Conservation (phyloP, 257 asterid species). For the Verbena officinalis region DNA sequence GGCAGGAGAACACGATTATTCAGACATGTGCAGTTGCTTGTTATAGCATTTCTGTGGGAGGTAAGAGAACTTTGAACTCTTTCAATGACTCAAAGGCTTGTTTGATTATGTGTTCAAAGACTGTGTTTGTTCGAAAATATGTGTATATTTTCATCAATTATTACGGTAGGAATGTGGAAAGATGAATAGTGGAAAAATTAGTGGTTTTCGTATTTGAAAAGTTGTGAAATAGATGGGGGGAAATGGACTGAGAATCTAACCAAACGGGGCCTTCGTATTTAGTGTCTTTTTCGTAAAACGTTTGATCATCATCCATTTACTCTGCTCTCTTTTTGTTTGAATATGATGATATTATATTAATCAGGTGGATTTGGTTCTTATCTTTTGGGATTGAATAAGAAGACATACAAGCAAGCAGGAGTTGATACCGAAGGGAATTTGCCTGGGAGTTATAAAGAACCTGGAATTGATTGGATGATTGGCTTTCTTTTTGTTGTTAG, state of each 20-base stretch:
- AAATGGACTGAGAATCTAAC: too few relatives aligned
- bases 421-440: constrained; percentile 61
- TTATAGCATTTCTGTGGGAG: constrained; percentile 80
- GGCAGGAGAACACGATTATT: constrained; percentile 80
- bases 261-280: too few relatives aligned
- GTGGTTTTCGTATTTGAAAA: too few relatives aligned
- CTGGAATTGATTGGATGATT: constrained; percentile 70
- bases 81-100: too few relatives aligned
- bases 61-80: constrained; percentile 41
- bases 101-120: too few relatives aligned
- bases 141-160: too few relatives aligned
- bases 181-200: too few relatives aligned
- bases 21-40: constrained; percentile 95
- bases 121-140: too few relatives aligned
- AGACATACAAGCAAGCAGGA: constrained; percentile 63
- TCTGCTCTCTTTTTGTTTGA: constrained; percentile 22
- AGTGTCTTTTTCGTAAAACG: background rate
- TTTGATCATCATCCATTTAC: too few relatives aligned
- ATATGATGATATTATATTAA: constrained; percentile 9
- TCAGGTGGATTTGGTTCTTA: constrained; percentile 76
- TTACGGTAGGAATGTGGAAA: too few relatives aligned
- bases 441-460: constrained; percentile 54
- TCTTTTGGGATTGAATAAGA: constrained; percentile 61
- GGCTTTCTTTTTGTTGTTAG: constrained; percentile 65
- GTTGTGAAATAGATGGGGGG: too few relatives aligned